Conservation (phyloP, 345 rosid species). For the Melastoma malabathricum region DNA sequence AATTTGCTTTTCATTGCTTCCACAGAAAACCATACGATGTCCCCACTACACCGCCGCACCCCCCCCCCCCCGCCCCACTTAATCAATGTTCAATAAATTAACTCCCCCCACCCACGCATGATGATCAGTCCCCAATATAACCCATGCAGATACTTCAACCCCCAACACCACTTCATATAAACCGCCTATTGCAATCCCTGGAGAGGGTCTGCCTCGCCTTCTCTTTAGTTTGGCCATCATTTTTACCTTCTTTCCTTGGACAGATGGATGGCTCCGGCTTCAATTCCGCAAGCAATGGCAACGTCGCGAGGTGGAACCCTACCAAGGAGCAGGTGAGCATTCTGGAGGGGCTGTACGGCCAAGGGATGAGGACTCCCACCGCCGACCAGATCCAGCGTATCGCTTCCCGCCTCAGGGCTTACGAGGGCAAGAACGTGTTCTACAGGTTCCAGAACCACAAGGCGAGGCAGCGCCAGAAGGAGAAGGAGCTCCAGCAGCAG, state of each 20-base stretch:
- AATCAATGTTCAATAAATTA: too few species aligned
- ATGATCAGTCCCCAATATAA: too few species aligned
- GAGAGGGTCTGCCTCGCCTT: too few species aligned
- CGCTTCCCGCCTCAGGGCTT: conserved; percentile 48
- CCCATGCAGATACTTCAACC: too few species aligned
- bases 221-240: too few species aligned
- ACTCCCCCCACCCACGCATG: too few species aligned
- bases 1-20: conserved; percentile 6
- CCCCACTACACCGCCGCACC: conserved; percentile 21
- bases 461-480: conserved; percentile 90
- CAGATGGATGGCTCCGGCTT: conserved; percentile 11
- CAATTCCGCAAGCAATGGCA: background rate
- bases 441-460: conserved; percentile 98
- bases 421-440: conserved; percentile 94
- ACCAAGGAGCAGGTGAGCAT: conserved; percentile 72
- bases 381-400: conserved; percentile 92
- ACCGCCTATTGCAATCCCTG: too few species aligned
- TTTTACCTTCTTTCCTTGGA: background rate
- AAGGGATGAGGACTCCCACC: conserved; percentile 77
- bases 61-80: background rate
- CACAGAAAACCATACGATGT: conserved; percentile 90
- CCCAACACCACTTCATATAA: too few species aligned
- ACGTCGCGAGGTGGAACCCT: conserved; percentile 71
- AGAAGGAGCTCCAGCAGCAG: conserved; percentile 68
- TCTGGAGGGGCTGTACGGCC: conserved; percentile 54